phyloP scores from a whole-genome alignment of 139 green algal species.

The Medakamo hakoo region DNA sequence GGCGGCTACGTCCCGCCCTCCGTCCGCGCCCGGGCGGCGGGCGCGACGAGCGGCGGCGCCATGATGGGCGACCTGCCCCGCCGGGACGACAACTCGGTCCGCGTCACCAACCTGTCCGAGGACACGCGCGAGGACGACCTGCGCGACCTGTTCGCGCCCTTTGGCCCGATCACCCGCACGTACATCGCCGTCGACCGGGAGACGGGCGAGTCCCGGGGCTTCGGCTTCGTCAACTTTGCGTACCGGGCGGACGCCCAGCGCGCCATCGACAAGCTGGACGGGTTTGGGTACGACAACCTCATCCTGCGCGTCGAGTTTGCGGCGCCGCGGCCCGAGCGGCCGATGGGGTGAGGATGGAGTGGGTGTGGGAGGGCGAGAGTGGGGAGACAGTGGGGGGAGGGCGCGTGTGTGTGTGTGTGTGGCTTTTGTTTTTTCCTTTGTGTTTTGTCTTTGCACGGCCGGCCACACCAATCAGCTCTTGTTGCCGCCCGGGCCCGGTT shows the following conservation, averaged over 20 bases:
- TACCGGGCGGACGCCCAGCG: constrained; percentile 68
- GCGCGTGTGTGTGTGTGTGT: not conserved
- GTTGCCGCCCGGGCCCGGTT: too few species aligned
- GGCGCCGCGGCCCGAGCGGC: constrained; percentile 35
- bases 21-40: constrained; percentile 34
- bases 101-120: constrained; percentile 95
- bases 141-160: constrained; percentile 85
- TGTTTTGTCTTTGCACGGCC: not conserved
- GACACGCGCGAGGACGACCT: constrained; percentile 85
- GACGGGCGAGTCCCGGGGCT: constrained; percentile 80
- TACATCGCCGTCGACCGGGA: constrained; percentile 92
- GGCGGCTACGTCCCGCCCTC: constrained; percentile 75
- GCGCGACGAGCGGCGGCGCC: constrained; percentile 13
- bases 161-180: constrained; percentile 79
- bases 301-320: constrained; percentile 92
- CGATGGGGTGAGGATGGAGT: not conserved
- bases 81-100: constrained; percentile 87
- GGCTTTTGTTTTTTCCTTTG: not conserved
- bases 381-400: too few species aligned
- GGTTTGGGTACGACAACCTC: constrained; percentile 96
- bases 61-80: constrained; percentile 22
- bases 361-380: not conserved
- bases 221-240: constrained; percentile 97
- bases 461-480: not conserved
- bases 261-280: constrained; percentile 83